Base-by-base conservation (phyloP, 1,284 basidiomycete genomes). In the Microbotryum scabiosae region DNA sequence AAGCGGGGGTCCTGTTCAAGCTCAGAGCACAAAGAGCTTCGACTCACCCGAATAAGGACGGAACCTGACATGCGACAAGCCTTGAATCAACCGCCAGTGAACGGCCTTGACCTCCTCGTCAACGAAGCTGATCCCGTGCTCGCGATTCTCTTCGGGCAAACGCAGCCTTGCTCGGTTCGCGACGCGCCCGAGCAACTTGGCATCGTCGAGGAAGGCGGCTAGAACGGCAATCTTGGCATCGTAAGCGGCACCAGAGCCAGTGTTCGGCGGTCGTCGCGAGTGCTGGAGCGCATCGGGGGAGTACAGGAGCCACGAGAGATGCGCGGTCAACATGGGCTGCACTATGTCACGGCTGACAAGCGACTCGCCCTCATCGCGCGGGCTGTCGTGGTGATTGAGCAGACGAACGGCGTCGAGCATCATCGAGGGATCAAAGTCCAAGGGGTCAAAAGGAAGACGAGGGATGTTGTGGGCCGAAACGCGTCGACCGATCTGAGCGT, bases 401-500 rank as follows among this genome's bases (percentile, higher is more conserved):
- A 73, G 61, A 4, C 70, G 66, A 16, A 72, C 47, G 8, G 69
- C 67, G 61, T 73, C 72, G 30, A 73, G 59, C 10, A 73, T 62
- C 5, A 65, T 54, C 9, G 69, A 55, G 6, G 70, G 68, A 50
- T 73, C 69, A 30, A 73, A 70, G 2, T 43, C 44, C 9, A 64
- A 51, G 12, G 70, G 65, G 44, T 73, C 65, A 48, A 66, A 69
- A 0, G 68, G 59, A 10, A 70, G 23, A 28, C 64, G 55, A 2
- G 68, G 65, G 1, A 68, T 36, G 20, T 57, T 58, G 3, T 58
- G 51, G 6, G 48, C 49, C 1, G 59, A 25, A 2, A 64, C 36
- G 20, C 50, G 46, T 7, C 26, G 49, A 16, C 56, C 60, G 12
- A 64, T 46, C 4, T 49, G 54, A 5, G 59, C 53, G 56, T 36